These are phyloP conservation scores for Lactarius pseudohatsudake DNA, from an alignment of 768 basidiomycete species.

Conservation along the genomic window DNA sequence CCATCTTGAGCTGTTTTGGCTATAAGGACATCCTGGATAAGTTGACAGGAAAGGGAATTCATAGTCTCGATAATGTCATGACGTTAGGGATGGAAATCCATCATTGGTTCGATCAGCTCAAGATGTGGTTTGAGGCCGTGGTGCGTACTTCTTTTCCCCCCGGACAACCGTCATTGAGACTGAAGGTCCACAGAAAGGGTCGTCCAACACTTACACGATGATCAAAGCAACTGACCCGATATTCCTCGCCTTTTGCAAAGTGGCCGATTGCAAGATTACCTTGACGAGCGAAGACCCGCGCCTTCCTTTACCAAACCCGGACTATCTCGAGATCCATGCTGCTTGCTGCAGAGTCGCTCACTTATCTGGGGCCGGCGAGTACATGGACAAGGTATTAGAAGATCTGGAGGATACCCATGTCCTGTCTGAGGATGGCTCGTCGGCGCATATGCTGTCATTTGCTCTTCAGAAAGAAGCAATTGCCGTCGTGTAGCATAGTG, in stretches of 20 bases:
- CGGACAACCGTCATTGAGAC: not conserved
- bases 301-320: not conserved
- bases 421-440: not conserved
- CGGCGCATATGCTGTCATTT: not conserved
- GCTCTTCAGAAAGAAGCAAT: not conserved
- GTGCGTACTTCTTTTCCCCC: not conserved
- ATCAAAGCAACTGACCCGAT: not conserved
- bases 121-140: not conserved
- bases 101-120: not conserved
- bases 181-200: not conserved
- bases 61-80: not conserved
- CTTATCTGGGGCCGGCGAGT: not conserved
- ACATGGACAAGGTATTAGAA: not conserved
- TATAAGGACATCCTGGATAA: not conserved
- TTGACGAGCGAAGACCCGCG: not conserved
- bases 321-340: not conserved
- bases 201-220: not conserved
- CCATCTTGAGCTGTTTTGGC: not conserved
- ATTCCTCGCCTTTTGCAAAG: not conserved
- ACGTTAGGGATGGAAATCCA: not conserved
- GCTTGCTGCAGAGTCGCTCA: not conserved
- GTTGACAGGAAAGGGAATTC: not conserved
- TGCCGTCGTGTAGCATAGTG: too few relatives aligned
- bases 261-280: not conserved
- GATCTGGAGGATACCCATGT: not conserved